phyloP scores from a whole-genome alignment of 352 stramenopile species.

The Halophytophthora polymorphica region DNA sequence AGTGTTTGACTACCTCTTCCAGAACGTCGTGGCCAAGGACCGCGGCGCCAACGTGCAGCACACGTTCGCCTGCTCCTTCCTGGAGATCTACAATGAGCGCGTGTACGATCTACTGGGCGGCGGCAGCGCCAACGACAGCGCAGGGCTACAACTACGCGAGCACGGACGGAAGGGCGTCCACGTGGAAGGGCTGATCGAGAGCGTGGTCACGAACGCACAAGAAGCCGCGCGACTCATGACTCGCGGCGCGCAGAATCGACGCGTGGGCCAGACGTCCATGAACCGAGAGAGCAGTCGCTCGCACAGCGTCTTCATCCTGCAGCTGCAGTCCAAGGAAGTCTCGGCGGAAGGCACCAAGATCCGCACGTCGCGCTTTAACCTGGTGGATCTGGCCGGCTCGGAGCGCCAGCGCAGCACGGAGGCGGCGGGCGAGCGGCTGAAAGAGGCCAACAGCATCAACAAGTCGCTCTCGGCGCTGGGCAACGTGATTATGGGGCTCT shows the following conservation, averaged over 20 bases:
- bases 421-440: constrained; percentile 92
- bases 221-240: constrained; percentile 77
- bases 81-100: constrained; percentile 96
- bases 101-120: constrained; percentile 91
- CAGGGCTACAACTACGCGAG: constrained; percentile 66
- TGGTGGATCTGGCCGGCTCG: constrained; percentile 97
- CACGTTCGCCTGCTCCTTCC: constrained; percentile 84
- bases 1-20: constrained; percentile 84
- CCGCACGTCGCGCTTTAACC: constrained; percentile 91
- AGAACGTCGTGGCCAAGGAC: constrained; percentile 31
- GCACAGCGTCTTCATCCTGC: constrained; percentile 83
- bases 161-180: constrained; percentile 72
- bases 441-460: constrained; percentile 97
- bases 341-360: constrained; percentile 60
- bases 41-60: constrained; percentile 39
- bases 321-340: constrained; percentile 68
- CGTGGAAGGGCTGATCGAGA: constrained; percentile 76
- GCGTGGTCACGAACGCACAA: constrained; percentile 58
- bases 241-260: constrained; percentile 67
- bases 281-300: constrained; percentile 83
- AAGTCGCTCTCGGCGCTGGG: constrained; percentile 94
- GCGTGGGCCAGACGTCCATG: constrained; percentile 82
- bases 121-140: constrained; percentile 44
- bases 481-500: constrained; percentile 93
- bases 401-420: constrained; percentile 96